These are phyloP conservation scores for Xanthoconium purpureum DNA, from an alignment of 768 basidiomycete species.

Conservation along the genomic window DNA sequence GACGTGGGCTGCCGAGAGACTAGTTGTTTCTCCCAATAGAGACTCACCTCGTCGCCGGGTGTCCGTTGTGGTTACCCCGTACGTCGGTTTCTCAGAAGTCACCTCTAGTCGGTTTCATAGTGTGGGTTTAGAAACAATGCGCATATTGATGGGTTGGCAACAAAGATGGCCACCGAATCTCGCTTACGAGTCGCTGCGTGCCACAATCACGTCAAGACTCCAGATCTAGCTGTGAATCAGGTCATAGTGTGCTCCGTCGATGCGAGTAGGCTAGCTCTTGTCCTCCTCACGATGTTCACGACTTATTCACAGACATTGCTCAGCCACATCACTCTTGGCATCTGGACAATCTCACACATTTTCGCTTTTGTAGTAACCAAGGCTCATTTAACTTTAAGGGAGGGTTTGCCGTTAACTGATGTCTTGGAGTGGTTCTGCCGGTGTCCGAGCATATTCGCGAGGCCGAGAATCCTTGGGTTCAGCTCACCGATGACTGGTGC, in stretches of 20 bases:
- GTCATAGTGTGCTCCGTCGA: conserved; percentile 41
- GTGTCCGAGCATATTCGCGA: conserved; percentile 31
- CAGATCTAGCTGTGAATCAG: conserved; percentile 27
- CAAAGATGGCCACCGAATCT: conserved; percentile 16
- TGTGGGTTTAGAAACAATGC: conserved; percentile 9
- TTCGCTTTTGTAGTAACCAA: conserved; percentile 44
- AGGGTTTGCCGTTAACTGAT: conserved; percentile 40
- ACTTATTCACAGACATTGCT: conserved; percentile 36
- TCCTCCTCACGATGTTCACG: conserved; percentile 1
- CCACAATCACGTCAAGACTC: conserved; percentile 7
- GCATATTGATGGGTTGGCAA: conserved; percentile 11
- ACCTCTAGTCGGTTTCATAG: not conserved
- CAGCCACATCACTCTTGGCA: conserved; percentile 36
- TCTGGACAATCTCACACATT: conserved; percentile 42
- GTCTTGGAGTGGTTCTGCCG: conserved; percentile 47
- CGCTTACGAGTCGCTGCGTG: conserved; percentile 17
- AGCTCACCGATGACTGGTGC: conserved; percentile 25
- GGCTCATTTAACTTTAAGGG: conserved; percentile 37
- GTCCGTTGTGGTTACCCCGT: conserved; percentile 24
- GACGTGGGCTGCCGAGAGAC: conserved; percentile 11
- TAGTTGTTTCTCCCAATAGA: not conserved
- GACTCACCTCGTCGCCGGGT: conserved; percentile 2
- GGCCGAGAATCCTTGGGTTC: conserved; percentile 46
- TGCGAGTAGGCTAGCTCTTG: conserved; percentile 30
- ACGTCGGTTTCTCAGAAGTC: not conserved